Evolutionary conservation across 139 green algal species (phyloP), one percentile per base, ranked within the genome.

Genomic region (Micromonas pusilla): DNA sequence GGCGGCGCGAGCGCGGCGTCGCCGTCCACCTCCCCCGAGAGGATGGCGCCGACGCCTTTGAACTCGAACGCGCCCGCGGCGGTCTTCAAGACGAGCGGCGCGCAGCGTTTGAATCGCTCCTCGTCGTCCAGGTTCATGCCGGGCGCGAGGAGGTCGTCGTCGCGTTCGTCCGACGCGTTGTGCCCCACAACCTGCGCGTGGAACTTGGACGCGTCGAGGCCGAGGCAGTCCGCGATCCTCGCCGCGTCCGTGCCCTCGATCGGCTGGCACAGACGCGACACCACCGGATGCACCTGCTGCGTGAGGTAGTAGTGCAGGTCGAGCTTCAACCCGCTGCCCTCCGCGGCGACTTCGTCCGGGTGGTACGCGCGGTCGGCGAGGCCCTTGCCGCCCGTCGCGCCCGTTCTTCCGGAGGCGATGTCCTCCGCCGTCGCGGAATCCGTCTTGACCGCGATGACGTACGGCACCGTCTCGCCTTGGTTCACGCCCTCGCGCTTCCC

Each of bases 381-480:
- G 30, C 78, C 65, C 31, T 86, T 76, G 53, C 63, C 52, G 39
- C 57, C 33, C 25, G 39, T 28, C 21, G 64, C n/a, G 3, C 67
- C 9, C 36, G 38, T 26, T n/a, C 72, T 28, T 63, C 77, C 67
- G 13, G 16, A 34, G 30, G 37, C 57, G n/a, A 73, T 80, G 34
- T 72, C 77, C 13, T 82, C 77, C 31, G 28, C 66, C 1, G 68
- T 37, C 37, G 30, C 30, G 37, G n/a, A n/a, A n/a, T 74, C 80
- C 52, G n/a, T 77, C 32, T 92, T 81, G 6, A 91, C 73, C 85
- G 91, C 97, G 73, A 99, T 97, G 70, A 99, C 85, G 85, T 98
- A 99, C 20, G 95, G 93, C 76, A 99, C 91, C 2, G 93, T 96
- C 74, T 98, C 93, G 5, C 93, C 93, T 73, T 87, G 83, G 70